Evolutionary conservation across 495 filamentous ascomycete species (phyloP), one percentile per base, ranked within the genome.

Genomic region (Bathelium albidoporum): DNA sequence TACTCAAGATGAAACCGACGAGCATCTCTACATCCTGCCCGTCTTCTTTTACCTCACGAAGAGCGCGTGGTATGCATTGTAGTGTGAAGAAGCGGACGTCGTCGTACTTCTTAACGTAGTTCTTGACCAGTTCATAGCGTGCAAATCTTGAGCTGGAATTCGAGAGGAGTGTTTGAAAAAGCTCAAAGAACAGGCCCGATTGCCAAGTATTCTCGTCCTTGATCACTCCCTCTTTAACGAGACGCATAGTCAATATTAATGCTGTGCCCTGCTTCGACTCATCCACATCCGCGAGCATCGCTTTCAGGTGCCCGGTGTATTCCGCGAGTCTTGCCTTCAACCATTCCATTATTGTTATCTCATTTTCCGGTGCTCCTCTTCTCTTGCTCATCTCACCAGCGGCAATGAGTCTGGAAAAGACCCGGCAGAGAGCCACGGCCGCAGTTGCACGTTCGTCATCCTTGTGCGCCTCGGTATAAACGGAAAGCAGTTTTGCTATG

Each of bases 51-150:
- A 20, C 20, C 7, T 29, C 29, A 49, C 24, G 9, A 22, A 71
- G 61, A 20, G 59, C 24, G 16, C 64, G 67, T 60, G 81, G 85
- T 41, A 93, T 76, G 32, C 81, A 80, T 58, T 81, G 73, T 68
- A 95, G 89, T 9, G 89, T 89, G 69, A 88, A 87, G 71, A 85
- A 96, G 63, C 91, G 76, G 62, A 97, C 79, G 76, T 98, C 94
- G 62, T 95, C 88, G 71, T 86, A 92, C 65, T 83, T 76, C 64
- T 87, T 85, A 41, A 93, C 73, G 68, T 86, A 97, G 62, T 89
- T 89, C 58, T 87, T 79, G 26, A 85, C 76, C 66, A 92, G 96
- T 60, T 89, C 87, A 31, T 84, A 73, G 55, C 83, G 85, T 55
- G 87, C 71, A 36, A 80, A 76, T 12, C 86, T 79, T 9, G 78